Percentiles rank a stretch among this genome's conserved stretches.
Conservation (phyloP, 108 stramenopile species). For the Fistulifera pelliculosa region DNA sequence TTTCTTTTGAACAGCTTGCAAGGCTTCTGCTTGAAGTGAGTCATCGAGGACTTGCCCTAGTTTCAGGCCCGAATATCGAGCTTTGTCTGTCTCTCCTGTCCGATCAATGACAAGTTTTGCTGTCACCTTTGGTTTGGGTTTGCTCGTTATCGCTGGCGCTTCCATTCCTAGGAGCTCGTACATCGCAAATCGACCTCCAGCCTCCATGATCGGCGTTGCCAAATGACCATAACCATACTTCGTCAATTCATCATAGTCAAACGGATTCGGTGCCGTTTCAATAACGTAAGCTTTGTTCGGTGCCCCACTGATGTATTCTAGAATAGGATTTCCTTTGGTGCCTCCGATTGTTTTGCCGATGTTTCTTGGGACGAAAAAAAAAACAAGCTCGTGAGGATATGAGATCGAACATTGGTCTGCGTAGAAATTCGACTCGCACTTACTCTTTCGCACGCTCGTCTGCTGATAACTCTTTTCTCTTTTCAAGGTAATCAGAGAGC, state of each 20-base stretch:
- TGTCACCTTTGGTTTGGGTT: constrained; percentile 25
- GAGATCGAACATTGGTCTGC: too few species aligned
- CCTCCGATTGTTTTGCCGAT: constrained; percentile 55
- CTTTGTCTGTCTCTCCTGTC: constrained; percentile 56
- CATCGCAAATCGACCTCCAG: constrained; percentile 62
- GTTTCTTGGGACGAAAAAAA: too few species aligned
- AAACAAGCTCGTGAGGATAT: too few species aligned
- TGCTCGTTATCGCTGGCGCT: constrained; percentile 25
- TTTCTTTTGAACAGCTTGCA: constrained; percentile 43
- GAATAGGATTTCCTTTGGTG: constrained; percentile 60
- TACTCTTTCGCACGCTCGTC: constrained; percentile 53
- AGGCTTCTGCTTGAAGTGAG: constrained; percentile 54
- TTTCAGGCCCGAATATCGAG: constrained; percentile 67
- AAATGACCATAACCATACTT: constrained; percentile 60
- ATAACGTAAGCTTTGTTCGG: constrained; percentile 56
- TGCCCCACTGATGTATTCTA: constrained; percentile 66
- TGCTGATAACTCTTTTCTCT: constrained; percentile 52
- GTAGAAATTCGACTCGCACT: constrained; percentile 10
- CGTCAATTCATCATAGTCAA: constrained; percentile 68
- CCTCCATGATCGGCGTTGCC: constrained; percentile 66
- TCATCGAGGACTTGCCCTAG: constrained; percentile 64
- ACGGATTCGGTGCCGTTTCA: constrained; percentile 52
- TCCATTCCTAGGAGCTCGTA: constrained; percentile 62
- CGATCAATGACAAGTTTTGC: constrained; percentile 70
- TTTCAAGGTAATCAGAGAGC: constrained; percentile 51